Percentiles rank a stretch among this genome's conserved stretches.
Evolutionary conservation across 108 stramenopile genomes (phyloP).

Genomic region (Discostella stelligeroides): DNA sequence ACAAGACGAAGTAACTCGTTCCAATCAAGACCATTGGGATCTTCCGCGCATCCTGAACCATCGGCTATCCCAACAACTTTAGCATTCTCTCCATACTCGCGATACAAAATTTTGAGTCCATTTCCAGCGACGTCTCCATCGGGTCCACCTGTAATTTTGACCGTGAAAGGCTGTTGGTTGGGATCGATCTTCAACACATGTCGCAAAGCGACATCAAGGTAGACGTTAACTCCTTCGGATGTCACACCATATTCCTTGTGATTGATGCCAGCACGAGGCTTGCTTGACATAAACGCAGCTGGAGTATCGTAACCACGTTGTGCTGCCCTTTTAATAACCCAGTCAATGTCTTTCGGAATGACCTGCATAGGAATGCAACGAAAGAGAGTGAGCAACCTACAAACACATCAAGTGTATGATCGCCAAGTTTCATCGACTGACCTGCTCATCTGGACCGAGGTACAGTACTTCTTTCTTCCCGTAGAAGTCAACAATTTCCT

Average conservation of each 20-base stretch:
- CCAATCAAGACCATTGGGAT: slow-evolving; percentile 92
- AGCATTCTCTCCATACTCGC: slow-evolving; percentile 95
- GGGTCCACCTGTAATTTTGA: slow-evolving; percentile 97
- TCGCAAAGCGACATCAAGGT: slow-evolving; percentile 92
- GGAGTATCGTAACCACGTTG: slow-evolving; percentile 90
- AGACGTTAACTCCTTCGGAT: slow-evolving; percentile 94
- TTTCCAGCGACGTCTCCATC: slow-evolving; percentile 99
- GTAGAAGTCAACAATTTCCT: slow-evolving; percentile 84
- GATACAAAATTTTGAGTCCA: slow-evolving; percentile 92
- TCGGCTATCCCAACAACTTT: slow-evolving; percentile 96
- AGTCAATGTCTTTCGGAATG: slow-evolving; percentile 94
- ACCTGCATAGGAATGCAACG: slow-evolving; percentile 44
- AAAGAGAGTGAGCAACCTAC: not conserved
- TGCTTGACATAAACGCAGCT: slow-evolving; percentile 97
- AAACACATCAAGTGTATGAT: slow-evolving; percentile 7
- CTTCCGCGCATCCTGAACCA: slow-evolving; percentile 95
- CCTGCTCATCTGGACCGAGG: slow-evolving; percentile 98
- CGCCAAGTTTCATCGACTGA: not conserved
- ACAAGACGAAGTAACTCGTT: slow-evolving; percentile 92
- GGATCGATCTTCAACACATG: slow-evolving; percentile 85
- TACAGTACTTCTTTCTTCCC: slow-evolving; percentile 95
- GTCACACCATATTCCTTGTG: slow-evolving; percentile 99
- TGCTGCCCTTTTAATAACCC: slow-evolving; percentile 92
- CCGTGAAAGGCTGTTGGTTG: slow-evolving; percentile 82
- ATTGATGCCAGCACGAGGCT: slow-evolving; percentile 95